These are phyloP conservation scores for Botryotinia narcissicola DNA, from an alignment of 2,329 filamentous ascomycete species.

Conservation along the genomic window DNA sequence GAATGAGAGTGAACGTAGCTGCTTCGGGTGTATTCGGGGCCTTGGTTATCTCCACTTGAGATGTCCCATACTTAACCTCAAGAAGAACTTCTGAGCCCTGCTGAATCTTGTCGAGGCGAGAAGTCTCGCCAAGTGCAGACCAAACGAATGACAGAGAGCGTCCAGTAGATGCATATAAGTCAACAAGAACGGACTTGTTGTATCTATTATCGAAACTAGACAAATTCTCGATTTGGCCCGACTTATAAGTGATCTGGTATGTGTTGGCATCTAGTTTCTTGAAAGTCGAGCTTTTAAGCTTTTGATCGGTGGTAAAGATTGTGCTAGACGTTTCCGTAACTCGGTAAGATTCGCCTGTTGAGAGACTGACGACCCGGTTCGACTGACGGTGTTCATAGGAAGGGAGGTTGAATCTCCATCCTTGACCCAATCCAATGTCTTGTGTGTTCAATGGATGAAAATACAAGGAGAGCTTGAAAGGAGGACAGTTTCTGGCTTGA, in stretches of 20 bases:
- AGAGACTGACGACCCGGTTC: not conserved
- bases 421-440: conserved; percentile 7
- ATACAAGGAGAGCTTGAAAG: conserved; percentile 15
- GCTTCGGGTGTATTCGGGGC: conserved; percentile 13
- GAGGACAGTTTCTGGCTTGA: conserved; percentile 16
- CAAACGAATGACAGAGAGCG: conserved; percentile 4
- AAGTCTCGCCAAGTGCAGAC: not conserved
- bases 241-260: conserved; percentile 16
- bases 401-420: conserved; percentile 12
- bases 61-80: conserved; percentile 10
- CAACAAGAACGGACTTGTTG: conserved; percentile 5
- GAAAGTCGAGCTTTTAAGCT: conserved; percentile 3
- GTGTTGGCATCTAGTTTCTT: conserved; percentile 3
- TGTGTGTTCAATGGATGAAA: conserved; percentile 12
- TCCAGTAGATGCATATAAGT: conserved; percentile 9
- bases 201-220: conserved; percentile 13
- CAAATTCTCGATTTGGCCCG: conserved; percentile 6
- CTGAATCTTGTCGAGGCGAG: conserved; percentile 12
- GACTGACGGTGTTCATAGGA: conserved; percentile 18
- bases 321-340: conserved; percentile 13
- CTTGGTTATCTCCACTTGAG: conserved; percentile 7
- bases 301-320: not conserved
- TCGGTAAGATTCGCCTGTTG: conserved; percentile 5
- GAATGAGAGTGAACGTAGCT: conserved; percentile 7
- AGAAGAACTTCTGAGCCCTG: conserved; percentile 13